A percentile compares a stretch with the other conserved stretches of the same genome.
These are phyloP conservation scores for Ormosia emarginata DNA, from an alignment of 306 rosid genomes.

Conservation along the genomic window DNA sequence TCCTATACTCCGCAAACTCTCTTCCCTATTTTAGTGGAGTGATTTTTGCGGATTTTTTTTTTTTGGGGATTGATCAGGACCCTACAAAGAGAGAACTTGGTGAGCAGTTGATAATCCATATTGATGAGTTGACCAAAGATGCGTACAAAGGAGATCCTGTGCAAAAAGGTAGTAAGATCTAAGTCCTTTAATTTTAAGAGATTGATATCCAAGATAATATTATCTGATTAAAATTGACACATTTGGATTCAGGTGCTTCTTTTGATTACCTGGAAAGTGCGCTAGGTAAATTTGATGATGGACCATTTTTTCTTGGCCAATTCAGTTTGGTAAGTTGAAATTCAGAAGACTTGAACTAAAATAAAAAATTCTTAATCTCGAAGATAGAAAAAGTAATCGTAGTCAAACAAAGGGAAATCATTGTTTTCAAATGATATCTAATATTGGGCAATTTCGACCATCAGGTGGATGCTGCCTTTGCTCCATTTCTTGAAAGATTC, in stretches of 20 bases:
- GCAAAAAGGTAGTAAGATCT: constrained; percentile 37
- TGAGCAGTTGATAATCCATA: constrained; percentile 39
- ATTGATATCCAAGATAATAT: neutral
- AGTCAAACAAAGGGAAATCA: too few relatives aligned
- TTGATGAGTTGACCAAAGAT: constrained; percentile 23
- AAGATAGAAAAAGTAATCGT: neutral
- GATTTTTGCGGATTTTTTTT: neutral
- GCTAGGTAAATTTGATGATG: constrained; percentile 46
- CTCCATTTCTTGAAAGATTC: constrained; percentile 58
- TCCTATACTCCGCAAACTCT: neutral
- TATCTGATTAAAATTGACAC: neutral
- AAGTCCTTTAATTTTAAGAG: neutral
- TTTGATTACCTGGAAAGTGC: constrained; percentile 65
- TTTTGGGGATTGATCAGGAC: constrained; percentile 26
- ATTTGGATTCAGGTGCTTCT: constrained; percentile 28
- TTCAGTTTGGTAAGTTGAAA: constrained; percentile 45
- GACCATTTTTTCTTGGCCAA: constrained; percentile 60
- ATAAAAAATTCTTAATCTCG: neutral
- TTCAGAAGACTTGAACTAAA: neutral
- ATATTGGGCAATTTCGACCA: neutral
- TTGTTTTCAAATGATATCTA: neutral
- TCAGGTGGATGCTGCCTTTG: constrained; percentile 60
- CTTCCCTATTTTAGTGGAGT: neutral
- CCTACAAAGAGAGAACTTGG: constrained; percentile 41
- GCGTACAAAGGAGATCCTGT: constrained; percentile 33